A percentile compares a stretch with the other conserved stretches of the same genome.
phyloP scores from a whole-genome alignment of 441 rosid species.

The Adansonia grandidieri region DNA sequence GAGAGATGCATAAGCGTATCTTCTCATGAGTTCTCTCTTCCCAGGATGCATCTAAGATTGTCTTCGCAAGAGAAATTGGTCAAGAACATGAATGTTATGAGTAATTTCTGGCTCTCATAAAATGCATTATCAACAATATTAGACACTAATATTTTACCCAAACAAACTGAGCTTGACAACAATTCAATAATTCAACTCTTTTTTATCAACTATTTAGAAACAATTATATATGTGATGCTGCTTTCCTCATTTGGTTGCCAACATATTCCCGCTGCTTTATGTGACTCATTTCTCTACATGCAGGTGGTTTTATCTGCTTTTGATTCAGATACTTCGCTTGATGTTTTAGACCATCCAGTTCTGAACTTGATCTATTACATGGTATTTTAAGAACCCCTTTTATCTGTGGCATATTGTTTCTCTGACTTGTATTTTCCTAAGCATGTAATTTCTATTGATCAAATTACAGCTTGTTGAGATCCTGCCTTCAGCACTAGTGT shows the following conservation, averaged over 20 bases:
- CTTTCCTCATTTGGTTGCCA: conserved; percentile 13
- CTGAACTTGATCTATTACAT: conserved; percentile 69
- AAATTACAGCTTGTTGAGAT: conserved; percentile 67
- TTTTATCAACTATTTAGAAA: neutral
- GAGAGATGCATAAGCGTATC: neutral
- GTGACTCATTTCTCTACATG: conserved; percentile 11
- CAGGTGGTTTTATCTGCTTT: conserved; percentile 73
- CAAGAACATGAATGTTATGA: neutral
- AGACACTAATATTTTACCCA: neutral
- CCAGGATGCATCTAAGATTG: neutral
- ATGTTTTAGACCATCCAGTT: conserved; percentile 72
- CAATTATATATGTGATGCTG: neutral
- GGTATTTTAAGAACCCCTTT: conserved; percentile 39
- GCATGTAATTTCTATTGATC: conserved; percentile 12
- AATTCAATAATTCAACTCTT: neutral
- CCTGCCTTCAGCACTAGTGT: conserved; percentile 74
- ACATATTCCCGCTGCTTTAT: neutral
- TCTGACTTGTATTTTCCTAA: conserved; percentile 1
- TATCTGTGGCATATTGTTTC: neutral
- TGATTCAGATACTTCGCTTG: conserved; percentile 56
- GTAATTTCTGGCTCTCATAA: neutral
- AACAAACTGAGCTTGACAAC: neutral
- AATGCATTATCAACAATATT: neutral
- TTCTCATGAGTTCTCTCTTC: neutral
- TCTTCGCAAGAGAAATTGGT: neutral